Conservation (phyloP, 1,139 yeast genomes). For the Insectozyma bohioensis region DNA sequence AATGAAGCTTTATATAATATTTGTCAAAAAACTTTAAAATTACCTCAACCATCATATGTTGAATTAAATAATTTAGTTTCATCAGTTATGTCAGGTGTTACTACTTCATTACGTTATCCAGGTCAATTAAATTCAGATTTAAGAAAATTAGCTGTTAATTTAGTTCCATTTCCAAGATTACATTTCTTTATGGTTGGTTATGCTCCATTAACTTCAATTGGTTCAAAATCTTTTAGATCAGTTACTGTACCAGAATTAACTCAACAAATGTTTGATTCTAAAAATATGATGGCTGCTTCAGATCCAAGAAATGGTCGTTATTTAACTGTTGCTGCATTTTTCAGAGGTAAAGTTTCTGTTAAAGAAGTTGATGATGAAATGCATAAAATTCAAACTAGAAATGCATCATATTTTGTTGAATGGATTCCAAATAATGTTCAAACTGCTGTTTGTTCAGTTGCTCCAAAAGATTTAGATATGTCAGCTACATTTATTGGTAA, state of each 20-base stretch:
- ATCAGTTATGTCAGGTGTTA: slow-evolving; percentile 91
- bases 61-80: slow-evolving; percentile 83
- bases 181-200: slow-evolving; percentile 95
- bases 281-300: slow-evolving; percentile 94
- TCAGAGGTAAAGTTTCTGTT: slow-evolving; percentile 88
- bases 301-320: slow-evolving; percentile 91
- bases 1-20: slow-evolving; percentile 90
- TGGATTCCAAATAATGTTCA: slow-evolving; percentile 98
- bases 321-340: slow-evolving; percentile 91
- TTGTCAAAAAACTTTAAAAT: slow-evolving; percentile 80
- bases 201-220: slow-evolving; percentile 83
- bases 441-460: slow-evolving; percentile 87
- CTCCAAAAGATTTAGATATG: slow-evolving; percentile 84
- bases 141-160: slow-evolving; percentile 87
- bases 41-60: slow-evolving; percentile 72
- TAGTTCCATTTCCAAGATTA: slow-evolving; percentile 92
- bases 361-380: slow-evolving; percentile 94
- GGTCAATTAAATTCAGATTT: slow-evolving; percentile 92
- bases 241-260: slow-evolving; percentile 88
- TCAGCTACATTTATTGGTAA: slow-evolving; percentile 91
- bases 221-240: slow-evolving; percentile 79
- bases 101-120: slow-evolving; percentile 86
- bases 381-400: slow-evolving; percentile 79
- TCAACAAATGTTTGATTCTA: slow-evolving; percentile 89
- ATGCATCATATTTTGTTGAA: slow-evolving; percentile 82